Evolutionary conservation across 2,329 filamentous ascomycete genomes (phyloP).

Genomic region (Dothidotthia symphoricarpi): DNA sequence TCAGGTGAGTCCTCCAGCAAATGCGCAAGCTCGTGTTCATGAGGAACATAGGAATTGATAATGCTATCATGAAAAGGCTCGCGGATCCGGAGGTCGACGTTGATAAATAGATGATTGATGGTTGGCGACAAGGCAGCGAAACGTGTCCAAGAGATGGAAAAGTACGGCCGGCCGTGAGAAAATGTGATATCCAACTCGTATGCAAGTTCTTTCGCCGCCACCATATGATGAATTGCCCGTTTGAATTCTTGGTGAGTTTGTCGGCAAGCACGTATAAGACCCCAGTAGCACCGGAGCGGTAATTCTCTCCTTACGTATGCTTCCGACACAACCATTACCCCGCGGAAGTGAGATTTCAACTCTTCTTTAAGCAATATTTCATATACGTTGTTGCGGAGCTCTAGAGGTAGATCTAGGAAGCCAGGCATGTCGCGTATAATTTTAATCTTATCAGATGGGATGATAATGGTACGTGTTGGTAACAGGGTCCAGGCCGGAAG

Average conservation of each 20-base stretch:
- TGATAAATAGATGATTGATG: constrained; percentile 30
- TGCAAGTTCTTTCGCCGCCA: constrained; percentile 21
- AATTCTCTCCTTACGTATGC: constrained; percentile 28
- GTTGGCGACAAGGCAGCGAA: constrained; percentile 30
- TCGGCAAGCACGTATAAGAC: constrained; percentile 22
- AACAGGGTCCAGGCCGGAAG: constrained; percentile 9
- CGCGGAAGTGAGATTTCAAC: constrained; percentile 23
- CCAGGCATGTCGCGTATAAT: constrained; percentile 28
- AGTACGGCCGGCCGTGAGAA: constrained; percentile 36
- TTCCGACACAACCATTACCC: constrained; percentile 32
- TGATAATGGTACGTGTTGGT: constrained; percentile 7
- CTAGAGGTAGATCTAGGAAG: constrained; percentile 31
- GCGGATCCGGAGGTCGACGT: constrained; percentile 30
- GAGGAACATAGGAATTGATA: constrained; percentile 15
- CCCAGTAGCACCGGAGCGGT: constrained; percentile 30
- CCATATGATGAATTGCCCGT: constrained; percentile 28
- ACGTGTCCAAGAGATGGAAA: constrained; percentile 29
- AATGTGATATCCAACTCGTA: constrained; percentile 32
- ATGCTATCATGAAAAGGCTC: constrained; percentile 22
- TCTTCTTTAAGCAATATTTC: constrained; percentile 25
- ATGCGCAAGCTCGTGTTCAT: constrained; percentile 25
- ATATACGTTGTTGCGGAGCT: constrained; percentile 31
- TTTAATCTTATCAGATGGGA: constrained; percentile 8
- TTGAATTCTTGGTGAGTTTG: constrained; percentile 30
- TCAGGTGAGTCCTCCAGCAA: constrained; percentile 26